Conservation (phyloP, 2,329 filamentous ascomycete genomes). For the Pseudocercospora vitis region DNA sequence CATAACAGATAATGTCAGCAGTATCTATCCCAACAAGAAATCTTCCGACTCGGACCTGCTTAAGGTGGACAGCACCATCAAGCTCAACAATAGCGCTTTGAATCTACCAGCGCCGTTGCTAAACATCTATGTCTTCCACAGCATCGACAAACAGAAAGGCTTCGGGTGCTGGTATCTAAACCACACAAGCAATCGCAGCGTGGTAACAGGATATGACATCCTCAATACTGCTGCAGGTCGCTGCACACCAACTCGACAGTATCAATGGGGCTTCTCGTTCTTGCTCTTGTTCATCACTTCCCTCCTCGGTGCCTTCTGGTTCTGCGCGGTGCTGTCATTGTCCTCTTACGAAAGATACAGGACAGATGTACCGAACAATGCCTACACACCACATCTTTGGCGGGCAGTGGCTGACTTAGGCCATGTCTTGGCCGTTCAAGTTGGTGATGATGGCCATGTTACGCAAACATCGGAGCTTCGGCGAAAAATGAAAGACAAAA, state of each 20-base stretch:
- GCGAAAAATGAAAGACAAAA: neutral
- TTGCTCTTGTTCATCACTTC: neutral
- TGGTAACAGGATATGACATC: neutral
- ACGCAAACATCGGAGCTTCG: neutral
- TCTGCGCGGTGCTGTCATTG: neutral
- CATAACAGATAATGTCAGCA: neutral
- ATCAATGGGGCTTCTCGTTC: conserved; percentile 7
- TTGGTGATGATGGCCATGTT: conserved; percentile 1
- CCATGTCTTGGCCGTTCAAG: neutral
- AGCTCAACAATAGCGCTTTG: neutral
- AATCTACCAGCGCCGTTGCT: neutral
- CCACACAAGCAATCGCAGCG: neutral
- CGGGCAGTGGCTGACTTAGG: neutral
- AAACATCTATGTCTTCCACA: neutral
- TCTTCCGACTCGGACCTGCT: neutral
- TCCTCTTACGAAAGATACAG: neutral
- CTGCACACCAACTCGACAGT: neutral
- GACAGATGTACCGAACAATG: neutral
- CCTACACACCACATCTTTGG: neutral
- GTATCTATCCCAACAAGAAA: neutral
- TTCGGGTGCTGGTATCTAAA: conserved; percentile 2
- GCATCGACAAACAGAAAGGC: neutral
- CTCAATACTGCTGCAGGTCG: neutral
- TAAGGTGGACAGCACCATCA: neutral
- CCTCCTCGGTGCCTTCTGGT: neutral